Evolutionary conservation across 2,329 filamentous ascomycete species (phyloP), one percentile per base, ranked within the genome.

Genomic region (Beauveria sp.): DNA sequence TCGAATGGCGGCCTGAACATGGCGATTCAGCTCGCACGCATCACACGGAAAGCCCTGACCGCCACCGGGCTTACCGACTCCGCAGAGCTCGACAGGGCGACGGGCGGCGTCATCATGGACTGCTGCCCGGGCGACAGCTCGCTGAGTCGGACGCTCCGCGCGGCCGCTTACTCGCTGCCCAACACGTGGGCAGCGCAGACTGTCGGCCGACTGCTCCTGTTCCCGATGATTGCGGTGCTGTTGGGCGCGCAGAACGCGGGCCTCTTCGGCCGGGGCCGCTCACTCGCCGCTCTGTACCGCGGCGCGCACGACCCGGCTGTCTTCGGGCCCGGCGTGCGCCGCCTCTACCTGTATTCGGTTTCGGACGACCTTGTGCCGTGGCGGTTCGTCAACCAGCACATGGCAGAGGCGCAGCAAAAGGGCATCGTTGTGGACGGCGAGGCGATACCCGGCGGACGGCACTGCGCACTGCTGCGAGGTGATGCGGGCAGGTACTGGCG

Each of bases 1-100:
- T 63, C 61, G 7, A 60, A 60, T 20, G 61, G 61, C 50, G 61
- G 61, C 31, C 55, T 60, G 2, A 63, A 63, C 50, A 63, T 53
- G 55, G 61, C 61, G 2, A 52, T 63, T n/a, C 61, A 63, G 61
- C 42, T 63, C 18, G 61, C 50, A 2, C 53, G 45, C 18, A 62
- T 62, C 7, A 24, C 53, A 3, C 52, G 53, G 1, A n/a, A 3
- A 4, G 45, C 24, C 1, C 52, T 56, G 12, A 26, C 26, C 1
- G 31, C 61, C 7, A 38, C 12, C 10, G 16, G 28, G 1, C 20
- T 10, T 3, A 22, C 8, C 40, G 24, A 40, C 7, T 20, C 49
- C 10, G 31, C 16, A 5, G 55, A 51, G 3, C 54, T 60, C 5
- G 55, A 59, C 26, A 18, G 38, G n/a, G 55, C 61, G 10, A 38